These are phyloP conservation scores for Vishniacozyma victoriae DNA, from an alignment of 768 basidiomycete genomes.

Conservation along the genomic window DNA sequence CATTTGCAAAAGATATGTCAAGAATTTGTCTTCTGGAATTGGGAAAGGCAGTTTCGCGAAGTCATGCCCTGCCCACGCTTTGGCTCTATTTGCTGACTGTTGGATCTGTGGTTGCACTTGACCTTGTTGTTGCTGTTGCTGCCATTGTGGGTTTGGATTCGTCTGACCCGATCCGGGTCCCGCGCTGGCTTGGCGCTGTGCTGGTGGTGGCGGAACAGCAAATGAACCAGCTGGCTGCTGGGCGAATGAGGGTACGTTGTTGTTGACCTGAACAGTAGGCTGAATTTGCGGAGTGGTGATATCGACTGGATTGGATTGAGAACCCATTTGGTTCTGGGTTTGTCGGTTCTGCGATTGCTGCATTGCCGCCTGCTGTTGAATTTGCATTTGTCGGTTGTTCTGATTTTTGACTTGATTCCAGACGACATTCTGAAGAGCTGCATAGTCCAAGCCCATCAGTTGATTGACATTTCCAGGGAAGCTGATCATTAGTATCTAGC, in stretches of 20 bases:
- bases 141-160: conserved; percentile 6
- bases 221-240: conserved; percentile 1
- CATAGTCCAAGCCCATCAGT: neutral
- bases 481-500: neutral
- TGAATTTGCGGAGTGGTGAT: conserved; percentile 17
- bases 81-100: neutral
- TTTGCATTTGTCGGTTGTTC: neutral
- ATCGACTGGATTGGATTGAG: conserved; percentile 29
- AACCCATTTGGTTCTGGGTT: neutral
- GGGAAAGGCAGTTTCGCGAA: conserved; percentile 17
- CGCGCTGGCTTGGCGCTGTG: conserved; percentile 12
- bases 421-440: neutral
- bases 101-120: neutral
- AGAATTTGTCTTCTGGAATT: conserved; percentile 6
- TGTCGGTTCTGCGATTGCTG: neutral
- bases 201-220: neutral
- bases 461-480: neutral
- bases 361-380: conserved; percentile 8
- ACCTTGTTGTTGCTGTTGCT: conserved; percentile 9
- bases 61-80: conserved; percentile 11
- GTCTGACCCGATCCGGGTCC: neutral
- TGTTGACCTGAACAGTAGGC: neutral
- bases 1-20: conserved; percentile 1
- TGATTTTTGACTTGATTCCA: neutral
- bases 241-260: neutral